Conservation (phyloP, 345 rosid species). For the Laguncularia racemosa region DNA sequence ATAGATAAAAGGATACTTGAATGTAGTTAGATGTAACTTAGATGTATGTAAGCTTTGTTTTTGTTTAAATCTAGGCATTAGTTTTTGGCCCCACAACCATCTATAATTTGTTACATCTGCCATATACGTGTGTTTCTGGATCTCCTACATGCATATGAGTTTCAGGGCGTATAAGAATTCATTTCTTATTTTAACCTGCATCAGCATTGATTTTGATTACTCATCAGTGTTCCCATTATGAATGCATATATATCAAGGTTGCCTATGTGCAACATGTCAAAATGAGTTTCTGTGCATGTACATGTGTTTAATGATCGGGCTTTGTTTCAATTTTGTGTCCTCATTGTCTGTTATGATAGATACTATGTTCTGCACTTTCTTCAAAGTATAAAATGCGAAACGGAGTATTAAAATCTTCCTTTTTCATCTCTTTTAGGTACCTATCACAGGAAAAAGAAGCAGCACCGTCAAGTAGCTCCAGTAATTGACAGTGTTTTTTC, state of each 20-base stretch:
- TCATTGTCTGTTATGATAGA: neutral
- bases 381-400: neutral
- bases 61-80: too few species aligned
- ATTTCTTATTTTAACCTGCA: neutral
- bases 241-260: too few species aligned
- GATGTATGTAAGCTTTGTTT: too few species aligned
- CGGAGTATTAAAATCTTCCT: neutral
- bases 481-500: neutral
- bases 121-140: too few species aligned
- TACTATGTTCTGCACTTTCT: neutral
- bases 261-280: neutral
- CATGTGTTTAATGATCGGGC: slow-evolving; percentile 4
- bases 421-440: slow-evolving; percentile 6
- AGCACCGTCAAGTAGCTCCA: neutral
- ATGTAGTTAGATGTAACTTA: too few species aligned
- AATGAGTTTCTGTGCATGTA: neutral
- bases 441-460: slow-evolving; percentile 4
- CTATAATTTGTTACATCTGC: too few species aligned
- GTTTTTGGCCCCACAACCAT: too few species aligned
- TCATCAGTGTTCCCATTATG: neutral
- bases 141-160: too few species aligned
- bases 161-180: neutral
- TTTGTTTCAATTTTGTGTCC: neutral
- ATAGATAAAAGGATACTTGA: too few species aligned
- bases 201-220: neutral